Percentiles rank a stretch among this genome's conserved stretches.
These are phyloP conservation scores for Clathrus columnatus DNA, from an alignment of 768 basidiomycete species.

Conservation along the genomic window DNA sequence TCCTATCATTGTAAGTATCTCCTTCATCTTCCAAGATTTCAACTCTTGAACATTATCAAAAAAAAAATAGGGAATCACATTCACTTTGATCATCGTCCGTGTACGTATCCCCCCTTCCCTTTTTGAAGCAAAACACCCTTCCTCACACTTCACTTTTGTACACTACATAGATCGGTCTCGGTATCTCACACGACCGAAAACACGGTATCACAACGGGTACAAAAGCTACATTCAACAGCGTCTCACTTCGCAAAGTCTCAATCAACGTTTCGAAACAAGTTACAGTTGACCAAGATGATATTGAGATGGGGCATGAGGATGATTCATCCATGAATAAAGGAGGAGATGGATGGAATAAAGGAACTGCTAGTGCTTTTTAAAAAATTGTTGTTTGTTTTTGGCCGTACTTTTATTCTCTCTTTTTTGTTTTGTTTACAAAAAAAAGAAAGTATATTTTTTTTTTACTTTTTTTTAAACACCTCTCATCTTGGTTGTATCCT, in stretches of 20 bases:
- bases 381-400: too few relatives aligned
- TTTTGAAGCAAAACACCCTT: neutral
- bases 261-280: neutral
- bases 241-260: neutral
- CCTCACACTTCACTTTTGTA: too few relatives aligned
- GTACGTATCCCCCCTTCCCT: neutral
- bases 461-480: too few relatives aligned
- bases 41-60: neutral
- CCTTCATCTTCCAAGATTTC: neutral
- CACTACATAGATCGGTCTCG: neutral
- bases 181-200: neutral
- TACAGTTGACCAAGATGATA: neutral
- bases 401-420: too few relatives aligned
- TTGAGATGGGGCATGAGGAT: neutral
- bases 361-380: neutral
- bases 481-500: too few relatives aligned
- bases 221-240: neutral
- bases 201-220: neutral
- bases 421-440: too few relatives aligned
- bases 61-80: neutral
- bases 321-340: neutral
- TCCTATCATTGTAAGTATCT: conserved; percentile 2
- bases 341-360: neutral
- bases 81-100: neutral
- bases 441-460: too few relatives aligned